Evolutionary conservation across 1,284 basidiomycete species (phyloP), one percentile per base, ranked within the genome.

Genomic region (Phellinidium pouzarii): DNA sequence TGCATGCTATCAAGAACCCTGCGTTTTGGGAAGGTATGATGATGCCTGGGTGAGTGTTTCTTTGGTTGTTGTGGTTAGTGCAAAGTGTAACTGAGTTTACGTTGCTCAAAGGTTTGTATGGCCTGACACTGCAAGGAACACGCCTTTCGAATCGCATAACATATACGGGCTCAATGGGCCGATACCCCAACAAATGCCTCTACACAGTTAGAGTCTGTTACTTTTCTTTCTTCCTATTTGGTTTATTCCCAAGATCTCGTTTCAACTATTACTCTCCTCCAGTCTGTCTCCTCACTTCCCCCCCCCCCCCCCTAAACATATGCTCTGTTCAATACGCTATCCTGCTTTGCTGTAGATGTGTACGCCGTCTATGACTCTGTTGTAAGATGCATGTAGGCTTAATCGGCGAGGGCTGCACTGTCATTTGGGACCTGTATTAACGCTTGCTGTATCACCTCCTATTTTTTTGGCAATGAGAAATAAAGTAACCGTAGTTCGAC

Each of bases 1-100:
- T 90, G 80, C 75, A 80, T 53, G 79, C 79, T 19, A 69, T 89
- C 52, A 80, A 84, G 59, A 86, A 80, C 52, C 80, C 81, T 1
- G 73, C 70, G 23, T 89, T 80, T 74, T 87, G 84, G 84, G 68
- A 77, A 34, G 84, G 78, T 50, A 82, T 87, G 79, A 82, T 89
- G 82, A 85, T 88, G 82, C 86, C 87, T 46, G 87, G 87, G 80
- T 87, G 9, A 42, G 68, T 52, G 29, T 36, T 42, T 37, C 19
- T 3, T 52, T 31, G n/a, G n/a, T n/a, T 52, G n/a, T 37, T 48
- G 26, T 25, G n/a, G 4, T 48, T 2, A 17, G 11, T 27, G 25
- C 17, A 20, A 14, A 14, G 23, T 25, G 17, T 27, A 5, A 27
- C 38, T 41, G 5, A 42, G 12, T 44, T 40, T 12, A 9, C 7